These are phyloP conservation scores for Metschnikowia dekortorum DNA, from an alignment of 805 yeast species.

Conservation along the genomic window DNA sequence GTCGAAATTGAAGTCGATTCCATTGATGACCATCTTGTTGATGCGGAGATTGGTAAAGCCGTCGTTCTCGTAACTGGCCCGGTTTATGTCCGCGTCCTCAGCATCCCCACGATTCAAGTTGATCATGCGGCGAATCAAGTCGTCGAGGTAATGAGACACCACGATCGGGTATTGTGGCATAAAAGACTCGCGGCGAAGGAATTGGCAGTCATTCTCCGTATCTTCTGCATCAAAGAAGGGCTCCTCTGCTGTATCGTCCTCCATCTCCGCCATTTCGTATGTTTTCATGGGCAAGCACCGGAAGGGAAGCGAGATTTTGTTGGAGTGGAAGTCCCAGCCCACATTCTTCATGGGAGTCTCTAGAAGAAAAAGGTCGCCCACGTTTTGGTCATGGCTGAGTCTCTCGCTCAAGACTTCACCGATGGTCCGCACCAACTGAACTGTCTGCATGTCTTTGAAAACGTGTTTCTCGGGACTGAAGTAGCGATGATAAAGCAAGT, in stretches of 20 bases:
- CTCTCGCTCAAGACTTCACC: constrained; percentile 36
- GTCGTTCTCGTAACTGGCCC: constrained; percentile 28
- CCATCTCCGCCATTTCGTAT: constrained; percentile 34
- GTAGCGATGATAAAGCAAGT: constrained; percentile 59
- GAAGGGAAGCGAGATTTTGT: constrained; percentile 25
- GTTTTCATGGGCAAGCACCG: constrained; percentile 31
- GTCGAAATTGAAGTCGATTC: constrained; percentile 32
- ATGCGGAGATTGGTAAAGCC: constrained; percentile 29
- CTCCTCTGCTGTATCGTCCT: constrained; percentile 24
- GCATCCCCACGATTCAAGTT: constrained; percentile 40
- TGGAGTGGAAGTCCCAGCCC: constrained; percentile 33
- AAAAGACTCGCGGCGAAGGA: constrained; percentile 13
- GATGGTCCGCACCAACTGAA: constrained; percentile 51
- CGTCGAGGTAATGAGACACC: constrained; percentile 33
- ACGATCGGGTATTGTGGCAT: constrained; percentile 19
- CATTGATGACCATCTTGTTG: constrained; percentile 27
- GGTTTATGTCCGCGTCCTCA: constrained; percentile 28
- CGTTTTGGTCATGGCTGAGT: constrained; percentile 10
- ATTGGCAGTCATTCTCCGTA: constrained; percentile 12
- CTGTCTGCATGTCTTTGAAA: constrained; percentile 58
- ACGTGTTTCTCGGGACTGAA: constrained; percentile 43
- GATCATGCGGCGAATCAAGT: constrained; percentile 27
- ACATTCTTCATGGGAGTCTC: constrained; percentile 17
- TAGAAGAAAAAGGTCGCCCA: constrained; percentile 15
- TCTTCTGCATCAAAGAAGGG: constrained; percentile 22